Conservation (phyloP, 2,329 filamentous ascomycete species). For the Neopestalotiopsis rosae region DNA sequence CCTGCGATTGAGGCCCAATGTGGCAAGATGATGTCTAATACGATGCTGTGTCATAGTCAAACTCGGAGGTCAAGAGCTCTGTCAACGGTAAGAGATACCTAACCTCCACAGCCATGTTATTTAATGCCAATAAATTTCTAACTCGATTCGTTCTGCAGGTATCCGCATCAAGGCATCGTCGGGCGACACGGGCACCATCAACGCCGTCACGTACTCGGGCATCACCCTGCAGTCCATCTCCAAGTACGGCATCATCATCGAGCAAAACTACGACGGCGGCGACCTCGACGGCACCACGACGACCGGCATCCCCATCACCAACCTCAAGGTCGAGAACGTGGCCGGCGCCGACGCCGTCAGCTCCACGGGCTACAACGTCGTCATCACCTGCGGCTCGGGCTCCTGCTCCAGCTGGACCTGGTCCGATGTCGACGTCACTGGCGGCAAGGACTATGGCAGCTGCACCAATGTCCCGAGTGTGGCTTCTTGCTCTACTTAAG, state of each 20-base stretch:
- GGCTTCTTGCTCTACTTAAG: conserved; percentile 10
- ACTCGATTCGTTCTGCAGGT: conserved; percentile 22
- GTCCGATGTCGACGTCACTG: conserved; percentile 53
- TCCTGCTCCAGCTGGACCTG: conserved; percentile 60
- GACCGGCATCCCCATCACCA: conserved; percentile 58
- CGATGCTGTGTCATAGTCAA: conserved; percentile 26
- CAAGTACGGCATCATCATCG: conserved; percentile 46
- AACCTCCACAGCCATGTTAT: too few relatives aligned
- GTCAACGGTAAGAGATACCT: conserved; percentile 46
- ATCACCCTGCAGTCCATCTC: conserved; percentile 57
- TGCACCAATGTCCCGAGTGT: conserved; percentile 17
- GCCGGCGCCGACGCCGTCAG: conserved; percentile 44
- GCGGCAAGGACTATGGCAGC: conserved; percentile 45
- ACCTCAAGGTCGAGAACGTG: conserved; percentile 48
- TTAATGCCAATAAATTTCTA: background rate
- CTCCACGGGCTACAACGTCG: conserved; percentile 46
- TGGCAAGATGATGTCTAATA: too few relatives aligned
- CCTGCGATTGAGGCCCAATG: too few relatives aligned
- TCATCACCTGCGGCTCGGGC: conserved; percentile 58
- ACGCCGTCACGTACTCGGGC: conserved; percentile 55
- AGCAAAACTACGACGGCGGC: conserved; percentile 55
- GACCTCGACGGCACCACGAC: conserved; percentile 49
- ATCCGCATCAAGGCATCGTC: conserved; percentile 55
- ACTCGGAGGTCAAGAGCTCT: conserved; percentile 56
- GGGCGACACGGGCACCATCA: conserved; percentile 52